These are phyloP conservation scores for Psilocybe cyanescens DNA, from an alignment of 768 basidiomycete genomes.

Conservation along the genomic window DNA sequence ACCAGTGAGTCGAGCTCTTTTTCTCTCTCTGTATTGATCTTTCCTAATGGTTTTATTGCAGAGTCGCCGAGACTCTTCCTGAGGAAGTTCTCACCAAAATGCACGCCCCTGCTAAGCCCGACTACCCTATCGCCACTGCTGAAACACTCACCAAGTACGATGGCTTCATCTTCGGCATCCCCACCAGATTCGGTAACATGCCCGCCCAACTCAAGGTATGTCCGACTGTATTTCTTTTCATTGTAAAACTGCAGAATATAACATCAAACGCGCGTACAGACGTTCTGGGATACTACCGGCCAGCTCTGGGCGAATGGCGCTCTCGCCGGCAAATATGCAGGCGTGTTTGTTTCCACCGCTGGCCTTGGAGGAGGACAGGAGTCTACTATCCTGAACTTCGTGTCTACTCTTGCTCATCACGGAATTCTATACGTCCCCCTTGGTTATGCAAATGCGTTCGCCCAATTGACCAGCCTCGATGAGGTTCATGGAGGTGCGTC, in stretches of 20 bases:
- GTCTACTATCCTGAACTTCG: conserved; percentile 43
- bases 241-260: background rate
- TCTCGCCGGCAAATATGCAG: conserved; percentile 70
- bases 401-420: conserved; percentile 67
- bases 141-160: conserved; percentile 61
- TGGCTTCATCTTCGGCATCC: conserved; percentile 76
- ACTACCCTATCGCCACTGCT: conserved; percentile 70
- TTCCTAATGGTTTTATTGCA: conserved; percentile 26
- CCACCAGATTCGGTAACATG: conserved; percentile 82
- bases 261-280: conserved; percentile 32
- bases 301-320: conserved; percentile 58
- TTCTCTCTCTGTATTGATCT: background rate
- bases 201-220: conserved; percentile 79
- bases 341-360: conserved; percentile 70
- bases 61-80: conserved; percentile 80
- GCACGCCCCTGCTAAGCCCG: conserved; percentile 71
- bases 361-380: conserved; percentile 76
- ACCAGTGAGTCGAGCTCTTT: conserved; percentile 46
- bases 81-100: conserved; percentile 67
- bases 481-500: conserved; percentile 67
- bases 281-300: conserved; percentile 83
- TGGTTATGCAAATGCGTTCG: conserved; percentile 33
- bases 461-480: conserved; percentile 38
- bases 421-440: conserved; percentile 50
- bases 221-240: background rate